phyloP scores from a whole-genome alignment of 2,329 filamentous ascomycete species.

The Colletotrichum limetticola region DNA sequence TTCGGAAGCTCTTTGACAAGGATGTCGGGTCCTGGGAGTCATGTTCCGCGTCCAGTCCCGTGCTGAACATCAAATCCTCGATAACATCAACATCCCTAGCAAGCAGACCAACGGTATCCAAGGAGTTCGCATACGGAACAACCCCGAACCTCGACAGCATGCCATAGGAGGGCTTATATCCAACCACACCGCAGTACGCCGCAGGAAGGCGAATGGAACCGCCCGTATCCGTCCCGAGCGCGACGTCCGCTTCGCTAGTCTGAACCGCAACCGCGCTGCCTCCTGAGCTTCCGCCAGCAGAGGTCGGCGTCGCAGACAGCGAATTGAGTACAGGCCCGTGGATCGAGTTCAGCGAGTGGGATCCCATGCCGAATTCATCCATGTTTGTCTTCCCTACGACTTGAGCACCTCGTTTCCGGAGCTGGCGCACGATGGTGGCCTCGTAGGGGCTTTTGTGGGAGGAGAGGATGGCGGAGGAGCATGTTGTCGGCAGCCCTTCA shows the following conservation, averaged over 20 bases:
- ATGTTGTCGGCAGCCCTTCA: constrained; percentile 76
- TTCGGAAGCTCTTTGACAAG: constrained; percentile 66
- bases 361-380: constrained; percentile 97
- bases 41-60: constrained; percentile 59
- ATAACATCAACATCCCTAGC: constrained; percentile 65
- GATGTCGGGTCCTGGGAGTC: constrained; percentile 83
- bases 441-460: constrained; percentile 81
- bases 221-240: constrained; percentile 93
- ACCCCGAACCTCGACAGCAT: constrained; percentile 87
- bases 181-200: constrained; percentile 84
- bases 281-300: constrained; percentile 90
- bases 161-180: constrained; percentile 93
- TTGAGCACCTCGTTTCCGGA: constrained; percentile 70
- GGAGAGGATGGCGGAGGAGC: constrained; percentile 80
- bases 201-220: constrained; percentile 89
- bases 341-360: constrained; percentile 78
- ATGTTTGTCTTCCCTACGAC: constrained; percentile 88
- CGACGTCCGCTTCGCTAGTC: constrained; percentile 65
- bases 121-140: constrained; percentile 89
- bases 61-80: constrained; percentile 62
- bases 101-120: constrained; percentile 89
- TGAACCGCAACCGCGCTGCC: constrained; percentile 90
- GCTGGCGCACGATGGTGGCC: constrained; percentile 79
- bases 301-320: constrained; percentile 56
- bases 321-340: constrained; percentile 73